Percentiles rank a stretch among this genome's conserved stretches.
Evolutionary conservation across 805 yeast genomes (phyloP).

Genomic region (Wickerhamomyces subpelliculosus): DNA sequence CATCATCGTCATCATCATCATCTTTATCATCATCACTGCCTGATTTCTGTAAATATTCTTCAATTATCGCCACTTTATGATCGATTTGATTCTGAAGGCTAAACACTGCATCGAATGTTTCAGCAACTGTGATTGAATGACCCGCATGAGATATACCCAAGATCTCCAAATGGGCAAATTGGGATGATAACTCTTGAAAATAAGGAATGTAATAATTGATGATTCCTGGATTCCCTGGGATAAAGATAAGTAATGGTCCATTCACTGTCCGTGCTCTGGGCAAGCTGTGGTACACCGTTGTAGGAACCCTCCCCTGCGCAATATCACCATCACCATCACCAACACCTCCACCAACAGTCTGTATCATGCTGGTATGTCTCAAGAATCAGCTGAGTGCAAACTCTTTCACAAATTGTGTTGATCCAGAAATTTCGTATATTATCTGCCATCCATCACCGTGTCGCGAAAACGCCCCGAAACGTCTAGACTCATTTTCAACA

Average conservation of each 20-base stretch:
- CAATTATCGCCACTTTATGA: conserved; percentile 50
- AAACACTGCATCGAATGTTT: conserved; percentile 22
- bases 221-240: conserved; percentile 79
- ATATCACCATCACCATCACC: neutral
- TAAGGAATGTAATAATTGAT: conserved; percentile 57
- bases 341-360: no score
- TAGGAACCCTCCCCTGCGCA: neutral
- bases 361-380: no score
- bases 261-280: no score
- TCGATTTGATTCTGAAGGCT: conserved; percentile 48
- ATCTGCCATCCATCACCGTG: no score
- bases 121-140: conserved; percentile 21
- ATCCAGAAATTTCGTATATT: no score
- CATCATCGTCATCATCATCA: no score
- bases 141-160: conserved; percentile 66
- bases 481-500: no score
- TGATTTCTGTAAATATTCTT: conserved; percentile 22
- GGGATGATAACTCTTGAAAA: conserved; percentile 34
- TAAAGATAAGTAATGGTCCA: no score
- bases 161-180: conserved; percentile 41
- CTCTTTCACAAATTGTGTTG: no score
- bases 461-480: no score
- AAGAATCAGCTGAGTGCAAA: no score
- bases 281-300: neutral
- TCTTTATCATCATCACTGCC: no score